Base-by-base conservation (phyloP, 1,139 yeast genomes). In the Suhomyces choctaworum region DNA sequence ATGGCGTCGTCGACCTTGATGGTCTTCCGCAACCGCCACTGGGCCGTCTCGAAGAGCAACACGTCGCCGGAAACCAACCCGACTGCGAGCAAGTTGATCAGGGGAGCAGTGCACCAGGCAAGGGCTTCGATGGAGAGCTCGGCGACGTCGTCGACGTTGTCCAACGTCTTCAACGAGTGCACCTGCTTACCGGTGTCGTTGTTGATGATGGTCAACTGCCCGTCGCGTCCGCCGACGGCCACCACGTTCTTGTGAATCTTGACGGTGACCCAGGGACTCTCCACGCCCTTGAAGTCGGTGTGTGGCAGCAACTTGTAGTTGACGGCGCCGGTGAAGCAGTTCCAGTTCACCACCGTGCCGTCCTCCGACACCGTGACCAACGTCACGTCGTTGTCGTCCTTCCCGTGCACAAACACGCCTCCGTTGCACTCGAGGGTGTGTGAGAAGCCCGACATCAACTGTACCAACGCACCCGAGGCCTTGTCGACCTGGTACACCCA, bases 21-120 rank as follows among this genome's bases (percentile, higher is more conserved):
- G 23, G 79, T 68, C 49, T 78, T 80, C 60, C 98, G 80, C 37
- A 88, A 71, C 59, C 86, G 80, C 97, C 97, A 89, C 29, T 89
- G 82, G 39, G 76, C 77, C 7, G 90, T 73, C 54, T 92, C 97
- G 53, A 84, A 89, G 37, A 92, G 67, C 39, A 83, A 68, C 12
- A 92, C 72, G 45, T 84, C 86, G 29, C 98, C 98, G 14, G 88
- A 81, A 12, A 92, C 97, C 44, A 87, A 72, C 3, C 98, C 98
- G 8, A 83, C 76, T 2, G 96, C 97, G 54, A 90, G 64, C 27
- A 70, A 52, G 42, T 62, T 66, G 32, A 87, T 60, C 27, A 80
- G 73, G 27, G 81, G 72, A 16, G 72, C 60, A 21, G 71, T 69
- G 52, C 92, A 81, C 96, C 96, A 92, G 15, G 85, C 62, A 40